phyloP scores from a whole-genome alignment of 306 rosid species.

The Citrullus amarus region DNA sequence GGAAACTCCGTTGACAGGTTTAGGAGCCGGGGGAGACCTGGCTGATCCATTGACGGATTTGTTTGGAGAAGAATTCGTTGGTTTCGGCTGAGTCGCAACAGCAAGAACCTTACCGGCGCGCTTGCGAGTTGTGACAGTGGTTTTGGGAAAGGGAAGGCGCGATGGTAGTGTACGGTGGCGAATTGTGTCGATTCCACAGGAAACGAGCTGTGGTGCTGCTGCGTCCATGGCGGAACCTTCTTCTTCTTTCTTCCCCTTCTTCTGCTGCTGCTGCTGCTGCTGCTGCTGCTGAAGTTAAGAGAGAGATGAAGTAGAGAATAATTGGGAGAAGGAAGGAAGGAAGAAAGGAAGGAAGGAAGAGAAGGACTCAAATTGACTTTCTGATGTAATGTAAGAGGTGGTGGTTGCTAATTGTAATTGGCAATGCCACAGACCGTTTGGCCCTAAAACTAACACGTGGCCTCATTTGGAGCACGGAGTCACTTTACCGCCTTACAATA shows the following conservation, averaged over 20 bases:
- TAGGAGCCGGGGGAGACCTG: slow-evolving; percentile 31
- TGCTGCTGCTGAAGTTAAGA: no score
- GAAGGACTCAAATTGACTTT: background rate
- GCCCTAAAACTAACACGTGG: slow-evolving; percentile 32
- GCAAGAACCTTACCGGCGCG: slow-evolving; percentile 42
- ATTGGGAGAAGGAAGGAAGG: background rate
- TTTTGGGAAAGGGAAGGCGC: slow-evolving; percentile 10
- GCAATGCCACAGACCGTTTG: slow-evolving; percentile 1
- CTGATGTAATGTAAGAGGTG: background rate
- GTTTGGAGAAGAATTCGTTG: slow-evolving; percentile 13
- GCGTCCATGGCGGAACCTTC: slow-evolving; percentile 54
- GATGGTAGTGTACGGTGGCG: slow-evolving; percentile 19
- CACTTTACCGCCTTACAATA: no score
- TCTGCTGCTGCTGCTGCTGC: background rate
- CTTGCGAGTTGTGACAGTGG: slow-evolving; percentile 24
- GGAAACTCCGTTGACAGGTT: slow-evolving; percentile 55
- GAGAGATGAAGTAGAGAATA: background rate
- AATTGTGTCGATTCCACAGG: slow-evolving; percentile 45
- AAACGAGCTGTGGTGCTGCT: slow-evolving; percentile 52
- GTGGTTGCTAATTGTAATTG: background rate
- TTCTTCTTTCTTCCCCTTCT: background rate
- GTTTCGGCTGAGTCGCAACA: slow-evolving; percentile 60
- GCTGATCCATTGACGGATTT: slow-evolving; percentile 37
- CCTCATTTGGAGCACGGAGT: background rate
- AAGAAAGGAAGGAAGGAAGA: background rate